Base-by-base conservation (phyloP, 306 rosid species). In the Aeschynomene evenia region DNA sequence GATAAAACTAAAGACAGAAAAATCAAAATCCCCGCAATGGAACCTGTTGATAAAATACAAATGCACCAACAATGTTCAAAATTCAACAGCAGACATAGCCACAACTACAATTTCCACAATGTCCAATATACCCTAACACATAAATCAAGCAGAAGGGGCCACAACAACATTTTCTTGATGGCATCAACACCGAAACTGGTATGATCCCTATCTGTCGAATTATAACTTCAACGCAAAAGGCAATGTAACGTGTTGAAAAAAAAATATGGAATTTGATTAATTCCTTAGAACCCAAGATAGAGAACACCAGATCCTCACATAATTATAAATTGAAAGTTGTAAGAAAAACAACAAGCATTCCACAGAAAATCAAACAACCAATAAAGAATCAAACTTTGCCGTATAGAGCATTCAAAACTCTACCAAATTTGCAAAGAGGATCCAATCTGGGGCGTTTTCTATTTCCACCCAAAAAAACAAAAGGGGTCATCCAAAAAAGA, bases 221-320 rank as follows among this genome's bases (percentile, higher is more conserved):
- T 53, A 21, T 7, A 59, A 28, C 51, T 22, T 36, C 65, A 53
- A 57, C 33, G 28, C 37, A 42, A 16, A 20, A 24, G 19, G 13
- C 28, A 77, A n/a, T 24, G 34, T 2, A 56, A 24, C 9, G 11
- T 11, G 24, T 46, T 36, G 11, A 52, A 73, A 56, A 23, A 52
- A 73, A 56, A 23, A 24, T 1, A 26, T 18, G 22, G 66, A 9
- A 67, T 8, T 19, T 8, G 42, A 46, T 10, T 11, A 26, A 63
- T 63, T 71, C 63, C 52, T 20, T 20, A 66, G 7, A 57, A 7
- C 28, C 28, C 1, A 28, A 22, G 18, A 63, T 43, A 73, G 48
- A 59, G 9, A 72, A 5, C 58, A 48, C 22, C 73, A 72, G 82
- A 83, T 80, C 87, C 72, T 53, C 58, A 21, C 19, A 14, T 42